Base-by-base conservation (phyloP, 148 eudicot genomes). In the Vaccinium myrtillus region DNA sequence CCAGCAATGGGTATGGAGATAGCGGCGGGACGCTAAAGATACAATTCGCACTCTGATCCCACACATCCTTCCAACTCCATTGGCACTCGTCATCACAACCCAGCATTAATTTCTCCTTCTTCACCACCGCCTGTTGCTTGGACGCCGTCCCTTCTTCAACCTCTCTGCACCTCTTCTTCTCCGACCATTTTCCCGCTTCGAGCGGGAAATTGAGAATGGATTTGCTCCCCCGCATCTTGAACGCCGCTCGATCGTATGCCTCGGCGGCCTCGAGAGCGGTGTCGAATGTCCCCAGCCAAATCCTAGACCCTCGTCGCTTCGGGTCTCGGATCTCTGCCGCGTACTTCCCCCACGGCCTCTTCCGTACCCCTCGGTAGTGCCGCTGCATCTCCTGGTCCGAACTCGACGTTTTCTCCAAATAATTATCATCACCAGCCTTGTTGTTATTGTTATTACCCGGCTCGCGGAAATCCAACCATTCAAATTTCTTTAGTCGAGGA, bases 281-380 rank as follows among this genome's bases (percentile, higher is more conserved):
- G 14, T 89, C 93, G 77, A 88, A 91, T 8, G 93, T 91, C 30
- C 93, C 93, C 21, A 91, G 90, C 93, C 93, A 91, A 4, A 91
- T 88, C 79, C 93, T 81, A 2, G 90, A 85, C 18, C 93, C 93
- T 10, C 87, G 86, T 6, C 85, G 84, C 53, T 90, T 91, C 23
- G 91, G 93, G 70, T 91, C 93, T 14, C 93, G 85, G 77, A 91
- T 91, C 84, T 91, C 93, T 1, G 91, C 93, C 23, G 93, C 93
- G 82, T 87, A 91, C 83, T 91, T 91, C 13, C 93, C 93, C 93
- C 93, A 90, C 27, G 93, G 93, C 75, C 93, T 71, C 32, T 84
- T 84, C 69, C 91, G 86, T 5, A 91, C 93, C 10, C 93, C 93
- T 84, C 91, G 87, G 85, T 91, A 90, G 78, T 90, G 91, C 77